Conservation (phyloP, 1,284 basidiomycete species). For the Leccinum subrobustum region DNA sequence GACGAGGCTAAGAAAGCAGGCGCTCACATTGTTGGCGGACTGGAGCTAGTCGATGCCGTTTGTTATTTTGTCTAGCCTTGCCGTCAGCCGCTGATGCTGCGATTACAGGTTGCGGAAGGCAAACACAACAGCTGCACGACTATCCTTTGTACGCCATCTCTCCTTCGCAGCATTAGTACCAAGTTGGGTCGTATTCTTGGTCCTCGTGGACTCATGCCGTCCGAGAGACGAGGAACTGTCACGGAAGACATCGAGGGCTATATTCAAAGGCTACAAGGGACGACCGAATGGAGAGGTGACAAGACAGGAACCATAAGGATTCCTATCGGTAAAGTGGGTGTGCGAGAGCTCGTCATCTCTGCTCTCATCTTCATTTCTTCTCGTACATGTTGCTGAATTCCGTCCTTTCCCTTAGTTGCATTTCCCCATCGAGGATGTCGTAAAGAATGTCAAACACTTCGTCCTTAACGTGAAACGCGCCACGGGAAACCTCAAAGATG, state of each 20-base stretch:
- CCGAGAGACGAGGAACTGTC: conserved; percentile 91
- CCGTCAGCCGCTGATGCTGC: conserved; percentile 5
- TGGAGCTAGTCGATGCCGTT: conserved; percentile 80
- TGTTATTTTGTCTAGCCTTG: conserved; percentile 29
- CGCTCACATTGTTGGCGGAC: conserved; percentile 83
- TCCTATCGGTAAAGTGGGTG: conserved; percentile 66
- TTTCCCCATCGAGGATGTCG: conserved; percentile 75
- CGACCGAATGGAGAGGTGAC: conserved; percentile 93
- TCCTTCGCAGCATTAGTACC: conserved; percentile 79
- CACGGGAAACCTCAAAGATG: conserved; percentile 62
- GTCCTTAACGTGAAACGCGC: conserved; percentile 75
- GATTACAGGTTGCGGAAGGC: conserved; percentile 60
- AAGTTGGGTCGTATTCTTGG: conserved; percentile 88
- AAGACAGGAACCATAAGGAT: conserved; percentile 82
- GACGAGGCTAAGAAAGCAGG: conserved; percentile 81
- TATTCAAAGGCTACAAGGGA: conserved; percentile 78
- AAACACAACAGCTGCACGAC: conserved; percentile 69
- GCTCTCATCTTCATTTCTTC: conserved; percentile 1
- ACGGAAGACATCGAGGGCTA: conserved; percentile 83
- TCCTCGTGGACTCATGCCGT: conserved; percentile 94
- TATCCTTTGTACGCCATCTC: conserved; percentile 79
- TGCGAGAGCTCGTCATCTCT: background rate
- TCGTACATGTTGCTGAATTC: conserved; percentile 6
- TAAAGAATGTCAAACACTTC: conserved; percentile 80
- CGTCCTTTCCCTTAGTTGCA: conserved; percentile 49